A percentile compares a stretch with the other conserved stretches of the same genome.
Evolutionary conservation across 1,139 yeast species (phyloP).

Genomic region (Pichia sp.): DNA sequence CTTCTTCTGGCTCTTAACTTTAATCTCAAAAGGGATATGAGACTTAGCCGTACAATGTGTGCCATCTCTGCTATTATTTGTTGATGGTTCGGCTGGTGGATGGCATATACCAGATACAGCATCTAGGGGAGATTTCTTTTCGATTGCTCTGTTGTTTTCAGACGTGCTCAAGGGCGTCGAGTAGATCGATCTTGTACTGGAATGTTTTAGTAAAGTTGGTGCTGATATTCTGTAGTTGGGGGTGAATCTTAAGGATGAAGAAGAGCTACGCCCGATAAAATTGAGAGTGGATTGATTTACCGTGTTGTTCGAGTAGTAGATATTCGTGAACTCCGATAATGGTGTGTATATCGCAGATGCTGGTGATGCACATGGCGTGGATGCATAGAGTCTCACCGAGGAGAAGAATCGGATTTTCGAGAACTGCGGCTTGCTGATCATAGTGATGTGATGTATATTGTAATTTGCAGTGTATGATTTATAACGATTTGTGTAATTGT

Average conservation of each 20-base stretch:
- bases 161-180: conserved; percentile 1
- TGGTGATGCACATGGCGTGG: neutral
- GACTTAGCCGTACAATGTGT: conserved; percentile 2
- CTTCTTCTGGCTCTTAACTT: conserved; percentile 31
- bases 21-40: conserved; percentile 58
- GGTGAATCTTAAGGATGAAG: conserved; percentile 20
- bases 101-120: conserved; percentile 21
- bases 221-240: conserved; percentile 23
- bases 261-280: conserved; percentile 12
- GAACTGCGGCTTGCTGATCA: neutral
- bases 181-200: conserved; percentile 2
- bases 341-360: neutral
- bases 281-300: conserved; percentile 15
- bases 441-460: neutral
- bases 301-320: conserved; percentile 24
- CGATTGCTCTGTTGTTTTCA: conserved; percentile 7
- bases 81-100: conserved; percentile 14
- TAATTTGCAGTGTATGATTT: too few relatives aligned
- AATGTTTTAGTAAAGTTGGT: neutral
- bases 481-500: too few relatives aligned
- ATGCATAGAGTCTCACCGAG: neutral
- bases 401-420: neutral
- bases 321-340: conserved; percentile 7
- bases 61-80: neutral
- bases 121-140: conserved; percentile 11